Conservation (phyloP, 1,284 basidiomycete genomes). For the Tilletia horrida region DNA sequence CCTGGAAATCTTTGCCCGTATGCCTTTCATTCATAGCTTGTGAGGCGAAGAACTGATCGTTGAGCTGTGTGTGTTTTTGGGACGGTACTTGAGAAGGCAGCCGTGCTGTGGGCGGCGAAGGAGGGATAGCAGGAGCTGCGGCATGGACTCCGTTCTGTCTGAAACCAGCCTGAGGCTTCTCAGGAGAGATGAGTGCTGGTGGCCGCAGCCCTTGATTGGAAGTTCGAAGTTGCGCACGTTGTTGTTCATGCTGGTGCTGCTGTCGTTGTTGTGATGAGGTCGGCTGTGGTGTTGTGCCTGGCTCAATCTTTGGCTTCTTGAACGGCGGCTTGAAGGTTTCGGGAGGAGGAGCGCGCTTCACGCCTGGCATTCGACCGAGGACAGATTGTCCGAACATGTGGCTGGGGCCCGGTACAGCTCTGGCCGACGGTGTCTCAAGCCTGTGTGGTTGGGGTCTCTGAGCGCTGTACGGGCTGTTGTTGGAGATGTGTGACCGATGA, state of each 20-base stretch:
- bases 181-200: too few species aligned
- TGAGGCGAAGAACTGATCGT: too few species aligned
- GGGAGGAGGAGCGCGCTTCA: neutral
- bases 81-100: too few species aligned
- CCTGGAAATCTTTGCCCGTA: too few species aligned
- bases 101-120: too few species aligned
- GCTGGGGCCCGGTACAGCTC: neutral
- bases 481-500: neutral
- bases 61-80: too few species aligned
- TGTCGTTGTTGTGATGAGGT: neutral
- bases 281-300: neutral
- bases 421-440: neutral
- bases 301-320: conserved; percentile 15
- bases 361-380: neutral
- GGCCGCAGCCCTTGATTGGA: too few species aligned
- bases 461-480: neutral
- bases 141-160: too few species aligned
- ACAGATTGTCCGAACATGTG: neutral
- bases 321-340: conserved; percentile 15
- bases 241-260: too few species aligned
- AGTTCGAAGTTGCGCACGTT: neutral
- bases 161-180: too few species aligned
- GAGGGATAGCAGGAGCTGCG: too few species aligned
- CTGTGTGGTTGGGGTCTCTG: neutral
- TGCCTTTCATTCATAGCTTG: too few species aligned